Evolutionary conservation across 1,139 yeast species (phyloP), one percentile per base, ranked within the genome.

Genomic region (Lodderomyces metapsilosis): DNA sequence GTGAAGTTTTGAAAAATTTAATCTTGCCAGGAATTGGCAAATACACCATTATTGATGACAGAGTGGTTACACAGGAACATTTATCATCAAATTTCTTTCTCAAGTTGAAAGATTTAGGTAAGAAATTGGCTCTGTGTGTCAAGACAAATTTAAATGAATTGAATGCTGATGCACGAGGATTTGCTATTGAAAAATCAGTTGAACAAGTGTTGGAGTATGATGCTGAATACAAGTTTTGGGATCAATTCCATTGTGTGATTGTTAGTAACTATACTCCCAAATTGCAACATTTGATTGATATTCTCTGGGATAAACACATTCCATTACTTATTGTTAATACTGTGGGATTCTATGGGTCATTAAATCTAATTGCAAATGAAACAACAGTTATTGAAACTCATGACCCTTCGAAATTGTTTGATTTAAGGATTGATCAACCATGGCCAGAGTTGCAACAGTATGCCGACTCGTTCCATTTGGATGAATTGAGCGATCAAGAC

Each of bases 1-100:
- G 83, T 1, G 98, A 92, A 59, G 64, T 80, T 11, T 60, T 87
- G 43, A 91, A 91, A 66, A 88, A 89, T 58, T 65, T 91, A 47
- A 80, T 87, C 2, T 67, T 92, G 24, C 91, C 96, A 0, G 96
- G 96, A 1, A 66, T 87, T 18, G 94, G 95, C 5, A 58, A 71
- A 9, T 74, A 84, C 47, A 78, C 88, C 0, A 68, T 89, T 6
- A 64, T 86, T 11, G 88, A 80, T 49, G 62, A 61, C 28, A 47
- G 49, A 3, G 15, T 38, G 1, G 82, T 84, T 1, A 52, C 62
- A 2, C 64, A 60, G 7, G 54, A 52, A 4, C 83, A 81, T 46
- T 45, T 83, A 5, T 62, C 78, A 9, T 69, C 76, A 9, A 85
- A 86, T 54, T 88, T 87, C 61, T 87, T 86, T 52, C 59, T 85